Evolutionary conservation across 148 eudicot genomes (phyloP).

Genomic region (Silene conica): DNA sequence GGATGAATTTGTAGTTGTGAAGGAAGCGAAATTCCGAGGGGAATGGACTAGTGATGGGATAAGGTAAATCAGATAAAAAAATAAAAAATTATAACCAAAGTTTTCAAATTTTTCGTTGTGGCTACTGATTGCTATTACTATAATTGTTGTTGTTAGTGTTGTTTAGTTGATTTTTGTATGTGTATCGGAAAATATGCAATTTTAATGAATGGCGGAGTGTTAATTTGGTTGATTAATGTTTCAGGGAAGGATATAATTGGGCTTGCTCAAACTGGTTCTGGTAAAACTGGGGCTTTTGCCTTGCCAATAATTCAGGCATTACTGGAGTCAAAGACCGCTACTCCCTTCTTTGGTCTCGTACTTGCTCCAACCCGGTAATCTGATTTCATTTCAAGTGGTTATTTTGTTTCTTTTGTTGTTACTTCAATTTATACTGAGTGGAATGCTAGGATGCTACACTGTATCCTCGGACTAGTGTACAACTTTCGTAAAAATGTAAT

Average conservation of each 20-base stretch:
- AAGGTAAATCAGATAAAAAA: too few species aligned
- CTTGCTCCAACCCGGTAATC: slow-evolving; percentile 77
- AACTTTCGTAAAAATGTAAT: not conserved
- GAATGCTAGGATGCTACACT: not conserved
- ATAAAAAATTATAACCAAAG: too few species aligned
- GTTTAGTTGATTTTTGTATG: not conserved
- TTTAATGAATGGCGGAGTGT: not conserved
- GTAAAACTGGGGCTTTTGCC: slow-evolving; percentile 93
- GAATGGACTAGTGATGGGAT: not conserved
- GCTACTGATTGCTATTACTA: not conserved
- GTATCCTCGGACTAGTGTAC: not conserved
- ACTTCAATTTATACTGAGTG: not conserved
- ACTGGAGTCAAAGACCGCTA: slow-evolving; percentile 40
- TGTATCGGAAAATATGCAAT: not conserved
- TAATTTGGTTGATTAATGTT: not conserved
- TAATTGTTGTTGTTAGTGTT: too few species aligned
- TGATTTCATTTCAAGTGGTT: not conserved
- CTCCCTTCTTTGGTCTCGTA: slow-evolving; percentile 74
- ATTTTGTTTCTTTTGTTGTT: not conserved
- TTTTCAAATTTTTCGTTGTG: too few species aligned
- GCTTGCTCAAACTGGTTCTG: slow-evolving; percentile 96
- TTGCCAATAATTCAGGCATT: slow-evolving; percentile 79
- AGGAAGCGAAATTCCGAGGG: too few species aligned
- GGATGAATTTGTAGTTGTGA: not conserved
- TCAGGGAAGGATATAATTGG: slow-evolving; percentile 89